Evolutionary conservation across 208 protist genomes (phyloP).

Genomic region (Trypanosoma cruzi): DNA sequence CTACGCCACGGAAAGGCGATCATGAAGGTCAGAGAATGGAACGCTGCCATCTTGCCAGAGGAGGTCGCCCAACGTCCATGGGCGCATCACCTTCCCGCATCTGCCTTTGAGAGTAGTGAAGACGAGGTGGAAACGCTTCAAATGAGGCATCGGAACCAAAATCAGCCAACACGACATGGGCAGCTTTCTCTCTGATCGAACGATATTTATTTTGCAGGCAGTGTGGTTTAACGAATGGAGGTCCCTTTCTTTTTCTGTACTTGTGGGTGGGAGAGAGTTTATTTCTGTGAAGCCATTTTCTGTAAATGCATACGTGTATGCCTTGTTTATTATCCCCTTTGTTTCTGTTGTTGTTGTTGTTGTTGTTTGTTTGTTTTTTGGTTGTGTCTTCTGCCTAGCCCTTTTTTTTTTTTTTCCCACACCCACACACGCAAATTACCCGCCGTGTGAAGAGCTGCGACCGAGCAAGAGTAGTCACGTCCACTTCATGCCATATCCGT

Average conservation of each 20-base stretch:
- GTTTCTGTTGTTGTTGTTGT: background rate
- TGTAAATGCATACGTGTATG: too few species aligned
- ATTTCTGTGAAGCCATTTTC: too few species aligned
- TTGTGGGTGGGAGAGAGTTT: background rate
- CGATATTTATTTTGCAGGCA: too few species aligned
- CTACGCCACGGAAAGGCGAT: slow-evolving; percentile 61
- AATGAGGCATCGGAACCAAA: background rate
- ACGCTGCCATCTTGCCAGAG: slow-evolving; percentile 28
- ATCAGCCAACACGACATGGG: background rate
- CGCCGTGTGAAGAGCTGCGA: background rate
- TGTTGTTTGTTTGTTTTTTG: too few species aligned
- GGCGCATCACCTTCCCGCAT: slow-evolving; percentile 43
- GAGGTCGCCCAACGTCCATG: slow-evolving; percentile 35
- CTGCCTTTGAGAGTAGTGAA: slow-evolving; percentile 27
- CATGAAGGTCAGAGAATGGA: slow-evolving; percentile 69
- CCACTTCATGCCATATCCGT: slow-evolving; percentile 42
- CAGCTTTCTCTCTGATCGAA: too few species aligned
- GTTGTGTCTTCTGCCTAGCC: too few species aligned
- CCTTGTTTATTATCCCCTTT: background rate
- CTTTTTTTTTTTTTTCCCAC: background rate
- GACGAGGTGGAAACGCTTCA: background rate
- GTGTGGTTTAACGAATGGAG: background rate
- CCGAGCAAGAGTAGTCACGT: background rate
- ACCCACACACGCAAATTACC: background rate
- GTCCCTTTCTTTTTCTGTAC: background rate